Evolutionary conservation across 176 grass and related monocot genomes (phyloP).

Genomic region (bread wheat (Triticum aestivum)): DNA sequence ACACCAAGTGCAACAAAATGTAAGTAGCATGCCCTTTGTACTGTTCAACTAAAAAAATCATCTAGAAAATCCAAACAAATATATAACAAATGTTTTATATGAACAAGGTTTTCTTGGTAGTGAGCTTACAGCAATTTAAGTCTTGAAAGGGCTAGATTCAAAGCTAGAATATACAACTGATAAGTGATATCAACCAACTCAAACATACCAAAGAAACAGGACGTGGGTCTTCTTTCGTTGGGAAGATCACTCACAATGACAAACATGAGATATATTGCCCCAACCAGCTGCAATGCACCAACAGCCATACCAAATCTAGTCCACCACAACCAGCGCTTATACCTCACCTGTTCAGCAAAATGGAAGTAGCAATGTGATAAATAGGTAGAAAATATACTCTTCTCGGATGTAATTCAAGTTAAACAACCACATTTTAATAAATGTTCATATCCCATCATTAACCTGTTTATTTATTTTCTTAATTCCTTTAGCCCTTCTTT

Average conservation of each 20-base stretch:
- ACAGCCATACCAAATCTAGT: conserved; percentile 85
- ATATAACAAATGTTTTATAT: conserved; percentile 8
- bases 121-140: not conserved
- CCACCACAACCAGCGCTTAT: conserved; percentile 94
- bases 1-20: not conserved
- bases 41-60: not conserved
- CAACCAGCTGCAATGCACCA: conserved; percentile 77
- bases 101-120: not conserved
- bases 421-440: not conserved
- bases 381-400: conserved; percentile 3
- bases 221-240: conserved; percentile 32
- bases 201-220: conserved; percentile 90
- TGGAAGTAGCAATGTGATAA: conserved; percentile 19
- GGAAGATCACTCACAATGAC: conserved; percentile 67
- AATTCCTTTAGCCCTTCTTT: not conserved
- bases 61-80: not conserved
- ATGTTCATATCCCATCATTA: not conserved
- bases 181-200: conserved; percentile 22
- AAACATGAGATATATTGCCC: conserved; percentile 70
- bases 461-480: conserved; percentile 11
- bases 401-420: not conserved
- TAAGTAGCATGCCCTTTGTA: not conserved
- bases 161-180: not conserved
- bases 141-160: not conserved
- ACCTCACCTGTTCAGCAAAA: conserved; percentile 74